phyloP scores from a whole-genome alignment of 23 red algal species.

The Gracilaria domingensis region DNA sequence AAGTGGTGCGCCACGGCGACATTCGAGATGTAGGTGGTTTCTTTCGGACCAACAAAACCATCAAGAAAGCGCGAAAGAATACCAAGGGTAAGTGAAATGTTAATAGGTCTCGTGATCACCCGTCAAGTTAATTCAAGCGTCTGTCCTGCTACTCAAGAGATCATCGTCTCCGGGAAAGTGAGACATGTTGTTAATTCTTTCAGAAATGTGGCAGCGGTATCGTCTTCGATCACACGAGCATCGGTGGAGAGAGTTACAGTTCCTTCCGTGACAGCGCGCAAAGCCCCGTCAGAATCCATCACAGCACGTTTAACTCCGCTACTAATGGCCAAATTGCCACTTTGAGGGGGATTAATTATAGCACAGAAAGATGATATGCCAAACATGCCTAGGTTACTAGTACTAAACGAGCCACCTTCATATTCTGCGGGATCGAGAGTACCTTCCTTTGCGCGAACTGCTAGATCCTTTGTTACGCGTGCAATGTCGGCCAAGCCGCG shows the following conservation, averaged over 20 bases:
- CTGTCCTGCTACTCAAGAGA: constrained; percentile 30
- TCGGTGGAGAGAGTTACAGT: constrained; percentile 66
- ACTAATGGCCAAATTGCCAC: constrained; percentile 90
- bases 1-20: constrained; percentile 25
- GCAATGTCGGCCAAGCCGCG: constrained; percentile 76
- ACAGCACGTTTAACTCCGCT: constrained; percentile 37
- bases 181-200: constrained; percentile 64
- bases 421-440: constrained; percentile 84
- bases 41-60: constrained; percentile 26
- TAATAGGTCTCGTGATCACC: neutral
- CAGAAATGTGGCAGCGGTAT: constrained; percentile 73
- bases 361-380: constrained; percentile 84
- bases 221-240: constrained; percentile 60
- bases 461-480: constrained; percentile 75
- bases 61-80: constrained; percentile 15
- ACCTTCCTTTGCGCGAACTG: constrained; percentile 65
- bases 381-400: constrained; percentile 95
- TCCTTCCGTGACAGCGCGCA: constrained; percentile 41
- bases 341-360: constrained; percentile 97
- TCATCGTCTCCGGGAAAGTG: constrained; percentile 51
- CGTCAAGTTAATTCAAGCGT: neutral
- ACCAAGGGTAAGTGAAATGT: neutral
- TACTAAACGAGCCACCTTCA: constrained; percentile 90
- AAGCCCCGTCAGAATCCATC: constrained; percentile 24
- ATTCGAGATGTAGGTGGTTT: constrained; percentile 21